phyloP scores from a whole-genome alignment of 352 stramenopile genomes.

The Globisporangium solare region DNA sequence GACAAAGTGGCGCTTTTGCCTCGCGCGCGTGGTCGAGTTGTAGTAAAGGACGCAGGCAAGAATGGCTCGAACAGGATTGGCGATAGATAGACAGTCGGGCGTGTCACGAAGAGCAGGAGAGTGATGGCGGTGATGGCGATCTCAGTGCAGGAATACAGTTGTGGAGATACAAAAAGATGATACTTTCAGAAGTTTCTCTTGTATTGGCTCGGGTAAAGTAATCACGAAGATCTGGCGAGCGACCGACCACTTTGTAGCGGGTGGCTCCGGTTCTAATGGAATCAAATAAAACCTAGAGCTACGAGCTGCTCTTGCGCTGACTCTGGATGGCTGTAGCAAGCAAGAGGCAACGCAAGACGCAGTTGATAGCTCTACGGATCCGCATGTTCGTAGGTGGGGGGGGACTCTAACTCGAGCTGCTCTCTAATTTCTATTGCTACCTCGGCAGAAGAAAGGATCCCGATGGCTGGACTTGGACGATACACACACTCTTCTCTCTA shows the following conservation, averaged over 20 bases:
- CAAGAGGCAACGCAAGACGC: neutral
- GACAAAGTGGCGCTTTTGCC: too few relatives aligned
- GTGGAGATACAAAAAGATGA: too few relatives aligned
- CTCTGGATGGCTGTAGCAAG: neutral
- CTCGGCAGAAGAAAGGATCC: neutral
- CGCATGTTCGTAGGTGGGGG: neutral
- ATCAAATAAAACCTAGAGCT: conserved; percentile 5
- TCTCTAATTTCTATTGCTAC: too few relatives aligned
- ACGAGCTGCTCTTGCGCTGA: conserved; percentile 8
- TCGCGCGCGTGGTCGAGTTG: too few relatives aligned
- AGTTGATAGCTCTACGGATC: conserved; percentile 1
- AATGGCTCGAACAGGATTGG: too few relatives aligned
- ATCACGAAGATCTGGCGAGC: conserved; percentile 5
- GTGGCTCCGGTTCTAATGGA: conserved; percentile 1
- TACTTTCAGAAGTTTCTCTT: too few relatives aligned
- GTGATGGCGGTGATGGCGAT: neutral
- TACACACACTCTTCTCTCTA: neutral
- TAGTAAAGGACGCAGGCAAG: too few relatives aligned
- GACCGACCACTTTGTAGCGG: conserved; percentile 6
- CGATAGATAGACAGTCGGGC: too few relatives aligned
- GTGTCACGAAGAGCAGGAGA: too few relatives aligned
- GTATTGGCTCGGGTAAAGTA: too few relatives aligned
- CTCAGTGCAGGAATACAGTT: neutral
- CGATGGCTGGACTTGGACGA: neutral
- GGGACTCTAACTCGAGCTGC: too few relatives aligned